Conservation (phyloP, 2,329 filamentous ascomycete genomes). For the Neofusicoccum umdonicola region DNA sequence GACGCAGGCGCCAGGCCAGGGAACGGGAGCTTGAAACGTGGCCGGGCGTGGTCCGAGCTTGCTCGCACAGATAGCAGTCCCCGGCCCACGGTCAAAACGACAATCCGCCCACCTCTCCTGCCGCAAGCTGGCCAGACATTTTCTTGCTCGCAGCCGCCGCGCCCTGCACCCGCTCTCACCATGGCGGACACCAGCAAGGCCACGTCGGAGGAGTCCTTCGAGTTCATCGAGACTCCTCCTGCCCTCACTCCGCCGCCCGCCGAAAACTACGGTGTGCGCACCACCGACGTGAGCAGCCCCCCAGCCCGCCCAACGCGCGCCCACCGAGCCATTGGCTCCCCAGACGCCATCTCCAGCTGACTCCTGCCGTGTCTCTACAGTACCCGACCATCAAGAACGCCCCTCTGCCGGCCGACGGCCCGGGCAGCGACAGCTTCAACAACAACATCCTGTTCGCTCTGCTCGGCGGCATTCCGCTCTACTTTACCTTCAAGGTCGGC, state of each 20-base stretch:
- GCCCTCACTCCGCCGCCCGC: constrained; percentile 51
- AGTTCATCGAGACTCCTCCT: constrained; percentile 65
- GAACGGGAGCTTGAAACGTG: constrained; percentile 18
- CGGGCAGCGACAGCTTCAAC: constrained; percentile 83
- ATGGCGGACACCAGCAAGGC: constrained; percentile 35
- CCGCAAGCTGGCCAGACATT: neutral
- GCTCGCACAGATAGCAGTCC: neutral
- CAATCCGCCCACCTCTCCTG: constrained; percentile 6
- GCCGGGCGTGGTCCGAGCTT: constrained; percentile 11
- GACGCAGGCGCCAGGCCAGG: neutral
- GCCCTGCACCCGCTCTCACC: constrained; percentile 15
- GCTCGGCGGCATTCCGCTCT: constrained; percentile 70
- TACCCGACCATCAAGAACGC: constrained; percentile 90
- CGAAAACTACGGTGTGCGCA: constrained; percentile 60
- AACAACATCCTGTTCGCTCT: constrained; percentile 72
- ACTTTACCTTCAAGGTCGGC: constrained; percentile 76
- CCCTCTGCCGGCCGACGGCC: constrained; percentile 84
- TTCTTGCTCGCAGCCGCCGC: constrained; percentile 37
- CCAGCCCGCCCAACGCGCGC: neutral
- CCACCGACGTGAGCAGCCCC: constrained; percentile 54
- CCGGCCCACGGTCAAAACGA: neutral
- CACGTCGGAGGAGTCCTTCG: constrained; percentile 56
- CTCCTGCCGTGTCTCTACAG: constrained; percentile 48
- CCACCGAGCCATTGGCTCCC: constrained; percentile 33
- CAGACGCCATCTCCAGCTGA: constrained; percentile 20